These are phyloP conservation scores for Torrubiellomyces zombiae DNA, from an alignment of 2,329 filamentous ascomycete genomes.

Conservation along the genomic window DNA sequence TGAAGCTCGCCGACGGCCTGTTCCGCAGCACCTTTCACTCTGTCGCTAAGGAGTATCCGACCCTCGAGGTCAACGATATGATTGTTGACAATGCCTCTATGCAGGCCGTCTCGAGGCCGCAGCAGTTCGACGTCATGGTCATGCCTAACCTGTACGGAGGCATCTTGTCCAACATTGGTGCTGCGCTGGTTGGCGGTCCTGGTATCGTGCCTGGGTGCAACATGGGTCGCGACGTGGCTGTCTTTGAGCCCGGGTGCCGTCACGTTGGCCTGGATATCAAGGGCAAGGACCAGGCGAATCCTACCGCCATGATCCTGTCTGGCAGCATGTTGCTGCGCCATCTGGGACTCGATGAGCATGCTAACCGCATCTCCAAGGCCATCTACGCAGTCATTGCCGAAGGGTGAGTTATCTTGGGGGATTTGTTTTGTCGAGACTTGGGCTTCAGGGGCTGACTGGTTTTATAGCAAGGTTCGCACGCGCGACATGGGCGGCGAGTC, in stretches of 20 bases:
- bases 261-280: constrained; percentile 99
- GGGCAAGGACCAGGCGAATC: constrained; percentile 99
- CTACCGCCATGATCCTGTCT: constrained; percentile 85
- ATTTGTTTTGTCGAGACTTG: neutral
- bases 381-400: constrained; percentile 67
- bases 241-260: constrained; percentile 97
- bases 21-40: constrained; percentile 97
- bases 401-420: constrained; percentile 42
- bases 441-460: constrained; percentile 20
- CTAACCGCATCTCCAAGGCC: constrained; percentile 91
- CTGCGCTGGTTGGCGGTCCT: constrained; percentile 88
- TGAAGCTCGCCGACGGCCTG: constrained; percentile 97
- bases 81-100: constrained; percentile 99
- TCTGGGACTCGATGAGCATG: constrained; percentile 92
- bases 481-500: constrained; percentile 88
- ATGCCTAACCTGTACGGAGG: constrained; percentile 99
- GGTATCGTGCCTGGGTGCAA: constrained; percentile 97
- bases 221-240: constrained; percentile 96
- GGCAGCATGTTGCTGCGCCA: constrained; percentile 96
- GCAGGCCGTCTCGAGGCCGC: constrained; percentile 90
- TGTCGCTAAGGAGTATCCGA: constrained; percentile 87
- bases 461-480: constrained; percentile 61
- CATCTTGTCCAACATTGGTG: constrained; percentile 97
- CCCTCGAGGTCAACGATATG: constrained; percentile 95
- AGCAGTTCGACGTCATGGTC: constrained; percentile 99